A percentile compares a stretch with the other conserved stretches of the same genome.
Conservation (phyloP, 2,329 filamentous ascomycete species). For the Fusarium hostae region DNA sequence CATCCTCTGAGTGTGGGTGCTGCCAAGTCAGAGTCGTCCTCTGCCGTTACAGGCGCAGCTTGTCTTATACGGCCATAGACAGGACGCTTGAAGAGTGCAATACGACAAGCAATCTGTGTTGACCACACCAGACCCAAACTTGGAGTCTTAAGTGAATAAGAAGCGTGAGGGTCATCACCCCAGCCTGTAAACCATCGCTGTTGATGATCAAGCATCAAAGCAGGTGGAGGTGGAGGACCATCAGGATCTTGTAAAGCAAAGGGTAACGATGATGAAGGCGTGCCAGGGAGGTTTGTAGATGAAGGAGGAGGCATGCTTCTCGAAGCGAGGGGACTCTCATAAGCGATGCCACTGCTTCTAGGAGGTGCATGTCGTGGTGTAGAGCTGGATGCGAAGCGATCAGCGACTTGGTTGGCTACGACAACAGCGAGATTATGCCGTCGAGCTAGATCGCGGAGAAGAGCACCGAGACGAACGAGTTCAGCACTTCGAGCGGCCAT, state of each 20-base stretch:
- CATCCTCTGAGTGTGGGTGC: constrained; percentile 66
- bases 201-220: constrained; percentile 85
- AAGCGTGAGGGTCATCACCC: constrained; percentile 73
- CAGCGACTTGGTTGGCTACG: constrained; percentile 94
- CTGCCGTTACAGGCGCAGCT: constrained; percentile 50
- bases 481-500: constrained; percentile 82
- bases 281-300: constrained; percentile 45
- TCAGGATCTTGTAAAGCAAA: constrained; percentile 46
- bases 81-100: constrained; percentile 82
- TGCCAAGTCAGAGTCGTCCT: constrained; percentile 56
- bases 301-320: constrained; percentile 53
- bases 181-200: constrained; percentile 96
- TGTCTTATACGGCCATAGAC: constrained; percentile 56
- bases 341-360: constrained; percentile 43
- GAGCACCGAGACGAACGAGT: constrained; percentile 78
- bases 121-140: constrained; percentile 91
- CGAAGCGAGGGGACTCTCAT: constrained; percentile 63
- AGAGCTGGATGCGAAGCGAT: constrained; percentile 71
- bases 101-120: constrained; percentile 84
- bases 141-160: constrained; percentile 77
- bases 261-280: constrained; percentile 55
- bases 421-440: constrained; percentile 83
- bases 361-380: constrained; percentile 35
- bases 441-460: constrained; percentile 80
- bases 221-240: constrained; percentile 54